Percentiles rank a stretch among this genome's conserved stretches.
Conservation (phyloP, 1,284 basidiomycete genomes). For the Rhodotorula sp. region DNA sequence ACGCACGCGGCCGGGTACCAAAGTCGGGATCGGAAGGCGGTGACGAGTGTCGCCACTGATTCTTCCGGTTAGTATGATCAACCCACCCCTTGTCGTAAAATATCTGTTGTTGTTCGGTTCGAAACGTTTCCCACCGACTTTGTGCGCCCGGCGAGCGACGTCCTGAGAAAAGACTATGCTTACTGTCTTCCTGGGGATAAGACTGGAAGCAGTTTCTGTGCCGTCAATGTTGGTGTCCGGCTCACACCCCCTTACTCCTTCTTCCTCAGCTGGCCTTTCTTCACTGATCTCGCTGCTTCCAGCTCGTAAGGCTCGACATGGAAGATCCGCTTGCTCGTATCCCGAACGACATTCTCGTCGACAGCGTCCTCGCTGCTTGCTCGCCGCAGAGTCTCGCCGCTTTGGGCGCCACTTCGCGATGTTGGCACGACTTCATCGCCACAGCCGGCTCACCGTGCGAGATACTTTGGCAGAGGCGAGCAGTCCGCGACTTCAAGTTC, state of each 20-base stretch:
- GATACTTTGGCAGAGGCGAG: conserved; percentile 25
- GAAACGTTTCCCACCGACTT: no score
- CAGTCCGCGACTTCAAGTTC: conserved; percentile 26
- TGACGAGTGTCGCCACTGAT: no score
- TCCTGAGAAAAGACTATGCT: no score
- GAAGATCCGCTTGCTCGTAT: conserved; percentile 12
- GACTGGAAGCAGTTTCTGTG: no score
- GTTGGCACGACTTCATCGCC: conserved; percentile 19
- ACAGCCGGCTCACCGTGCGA: conserved; percentile 14
- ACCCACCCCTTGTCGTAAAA: not conserved
- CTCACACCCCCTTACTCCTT: not conserved
- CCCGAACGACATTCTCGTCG: conserved; percentile 28
- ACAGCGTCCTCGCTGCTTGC: no score
- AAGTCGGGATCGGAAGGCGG: not conserved
- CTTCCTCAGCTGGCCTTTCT: not conserved
- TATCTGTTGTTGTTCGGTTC: no score
- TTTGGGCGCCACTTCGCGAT: not conserved
- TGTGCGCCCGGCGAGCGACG: no score
- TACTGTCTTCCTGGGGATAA: no score
- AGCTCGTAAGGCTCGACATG: not conserved
- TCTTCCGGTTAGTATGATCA: no score
- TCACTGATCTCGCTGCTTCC: not conserved
- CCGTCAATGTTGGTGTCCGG: not conserved
- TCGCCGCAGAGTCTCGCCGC: not conserved
- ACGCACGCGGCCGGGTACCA: not conserved